phyloP scores from a whole-genome alignment of 2,329 filamentous ascomycete genomes.

The Lojkania enalia region DNA sequence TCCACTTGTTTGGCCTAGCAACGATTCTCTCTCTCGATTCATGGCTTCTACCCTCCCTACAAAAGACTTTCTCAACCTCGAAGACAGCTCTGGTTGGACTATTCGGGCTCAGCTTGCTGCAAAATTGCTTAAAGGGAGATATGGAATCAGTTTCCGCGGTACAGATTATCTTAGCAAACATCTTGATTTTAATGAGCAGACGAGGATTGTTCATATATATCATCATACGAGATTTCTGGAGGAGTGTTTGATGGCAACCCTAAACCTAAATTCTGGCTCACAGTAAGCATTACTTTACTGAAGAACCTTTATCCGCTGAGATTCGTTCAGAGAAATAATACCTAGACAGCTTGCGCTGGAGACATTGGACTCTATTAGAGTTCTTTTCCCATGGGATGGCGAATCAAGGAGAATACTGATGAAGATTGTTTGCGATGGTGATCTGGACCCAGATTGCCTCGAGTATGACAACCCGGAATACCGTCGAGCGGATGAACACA shows the following conservation, averaged over 20 bases:
- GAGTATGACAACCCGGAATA: not conserved
- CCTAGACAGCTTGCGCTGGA: slow-evolving; percentile 1
- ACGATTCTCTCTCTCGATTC: not conserved
- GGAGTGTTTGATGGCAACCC: not conserved
- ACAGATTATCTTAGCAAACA: not conserved
- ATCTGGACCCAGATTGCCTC: not conserved
- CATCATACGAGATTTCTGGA: slow-evolving; percentile 3
- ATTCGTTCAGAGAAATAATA: not conserved
- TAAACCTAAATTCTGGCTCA: not conserved
- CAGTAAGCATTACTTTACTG: not conserved
- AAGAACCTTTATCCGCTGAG: not conserved
- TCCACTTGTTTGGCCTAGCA: not conserved
- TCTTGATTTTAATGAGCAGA: not conserved
- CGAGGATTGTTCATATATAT: not conserved
- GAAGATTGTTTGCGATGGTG: not conserved
- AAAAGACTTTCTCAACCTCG: not conserved
- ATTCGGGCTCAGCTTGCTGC: not conserved
- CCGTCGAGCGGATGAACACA: not conserved
- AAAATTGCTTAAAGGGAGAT: not conserved
- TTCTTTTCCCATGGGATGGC: not conserved
- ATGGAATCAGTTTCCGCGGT: not conserved
- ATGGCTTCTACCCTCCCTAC: not conserved
- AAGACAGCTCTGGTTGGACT: not conserved
- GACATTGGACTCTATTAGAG: not conserved
- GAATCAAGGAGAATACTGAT: not conserved